Base-by-base conservation (phyloP, 2,329 filamentous ascomycete genomes). In the Teratosphaeria nubilosa region DNA sequence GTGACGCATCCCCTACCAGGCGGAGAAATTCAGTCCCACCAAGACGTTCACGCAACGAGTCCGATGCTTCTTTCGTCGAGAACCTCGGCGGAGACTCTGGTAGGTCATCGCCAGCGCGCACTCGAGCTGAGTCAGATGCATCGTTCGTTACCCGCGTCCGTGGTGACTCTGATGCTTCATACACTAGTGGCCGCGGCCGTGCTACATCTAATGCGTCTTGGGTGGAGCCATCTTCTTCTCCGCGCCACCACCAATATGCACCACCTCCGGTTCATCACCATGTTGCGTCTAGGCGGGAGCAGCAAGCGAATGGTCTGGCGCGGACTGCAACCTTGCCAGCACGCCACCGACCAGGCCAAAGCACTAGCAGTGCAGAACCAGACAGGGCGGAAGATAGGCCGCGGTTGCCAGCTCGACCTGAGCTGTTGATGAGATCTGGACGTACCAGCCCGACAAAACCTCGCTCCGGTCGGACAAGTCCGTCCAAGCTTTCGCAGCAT, bases 1-100 rank as follows among this genome's bases (percentile, higher is more conserved):
- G 83, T 4, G 84, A 82, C 58, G 86, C 80, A 51, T 69, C 69
- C 3, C 75, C 73, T 13, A 55, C 56, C 14, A 50, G 53, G 34
- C 22, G 32, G 6, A 51, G 45, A 48, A 37, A 41, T n/a, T 31
- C 37, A 5, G 60, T 56, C n/a, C 52, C 57, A 22, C 62, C 56
- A 52, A 58, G 54, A 7, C 48, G 55, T n/a, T 64, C 57, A 20
- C 62, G 58, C 48, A 58, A 57, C 13, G 37, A 55, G 11, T 66
- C 68, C 25, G 60, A 66, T 56, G 66, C 64, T 10, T 67, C 67
- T 7, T 66, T 66, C 22, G 62, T 66, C 0, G 63, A 66, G 54
- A 61, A 67, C 6, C 53, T 67, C 4, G 63, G 68, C 7, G 63
- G 59, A 22, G 68, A 65, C 27, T 64, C 64, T n/a, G 59, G 61